Evolutionary conservation across 106 monocot species (phyloP), one percentile per base, ranked within the genome.

Genomic region (Platanthera zijinensis): DNA sequence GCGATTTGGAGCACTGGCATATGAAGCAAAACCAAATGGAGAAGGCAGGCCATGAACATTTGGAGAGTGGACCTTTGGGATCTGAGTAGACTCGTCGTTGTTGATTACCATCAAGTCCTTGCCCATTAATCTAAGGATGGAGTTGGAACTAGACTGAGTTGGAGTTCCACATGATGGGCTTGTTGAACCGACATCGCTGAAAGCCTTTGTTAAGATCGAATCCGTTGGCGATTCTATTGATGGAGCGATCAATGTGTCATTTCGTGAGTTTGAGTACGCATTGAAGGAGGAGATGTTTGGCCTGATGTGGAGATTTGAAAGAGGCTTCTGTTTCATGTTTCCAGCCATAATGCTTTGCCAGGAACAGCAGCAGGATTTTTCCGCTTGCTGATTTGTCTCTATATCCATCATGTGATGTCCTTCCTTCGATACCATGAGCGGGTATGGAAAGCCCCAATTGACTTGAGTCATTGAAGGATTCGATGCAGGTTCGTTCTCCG

Each of bases 351-450:
- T 6, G 18, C 12, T 75, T 57, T 75, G 71, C 54, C 32, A 69
- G 30, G 84, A 84, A 74, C 91, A 91, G 73, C 77, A 83, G 59
- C 76, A 85, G 18, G 78, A 54, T 74, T 78, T 50, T 11, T 51
- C 63, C 32, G 22, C 45, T 48, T 72, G 70, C 5, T 73, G 32
- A 48, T 47, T 74, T 51, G 59, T 71, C 64, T 56, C 78, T 18
- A 51, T 48, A 18, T 51, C 78, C 51, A 45, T 51, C 47, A 6
- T 57, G 67, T 48, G 77, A 79, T 7, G 49, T 50, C 57, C 71
- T 49, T 48, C 30, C 13, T 14, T 57, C 8, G 2, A 21, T 74
- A 39, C 13, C 3, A 18, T 22, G 25, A 32, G 70, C 48, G 73
- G 74, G 39, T 73, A 49, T 6, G 13, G 18, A 10, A 52, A 75